These are phyloP conservation scores for Penicillium coffeae DNA, from an alignment of 495 filamentous ascomycete genomes.

Conservation along the genomic window DNA sequence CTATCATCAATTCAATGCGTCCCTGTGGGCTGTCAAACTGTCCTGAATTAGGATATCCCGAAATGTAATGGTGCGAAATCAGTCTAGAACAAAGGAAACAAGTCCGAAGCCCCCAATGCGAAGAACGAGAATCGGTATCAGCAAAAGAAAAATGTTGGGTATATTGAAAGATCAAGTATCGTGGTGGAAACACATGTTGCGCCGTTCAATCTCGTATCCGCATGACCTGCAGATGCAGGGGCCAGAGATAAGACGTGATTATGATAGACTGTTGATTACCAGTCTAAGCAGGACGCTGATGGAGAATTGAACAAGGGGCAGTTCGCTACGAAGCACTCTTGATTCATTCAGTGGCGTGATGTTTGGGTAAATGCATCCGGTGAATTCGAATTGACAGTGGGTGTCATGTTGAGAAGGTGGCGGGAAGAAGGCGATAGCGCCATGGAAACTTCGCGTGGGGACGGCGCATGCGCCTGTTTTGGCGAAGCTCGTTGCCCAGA, in stretches of 20 bases:
- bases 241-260: no score
- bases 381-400: constrained; percentile 15
- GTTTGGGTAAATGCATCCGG: constrained; percentile 17
- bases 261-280: no score
- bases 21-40: not conserved
- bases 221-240: not conserved
- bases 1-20: not conserved
- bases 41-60: not conserved
- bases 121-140: not conserved
- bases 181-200: not conserved
- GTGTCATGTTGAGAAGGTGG: constrained; percentile 31
- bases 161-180: not conserved
- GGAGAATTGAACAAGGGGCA: no score
- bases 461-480: constrained; percentile 13
- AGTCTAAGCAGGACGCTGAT: no score
- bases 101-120: not conserved
- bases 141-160: not conserved
- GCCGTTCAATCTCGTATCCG: no score
- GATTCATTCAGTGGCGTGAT: constrained; percentile 8
- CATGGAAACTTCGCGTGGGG: constrained; percentile 20
- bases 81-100: not conserved
- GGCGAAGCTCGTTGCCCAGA: constrained; percentile 12
- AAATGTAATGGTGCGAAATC: not conserved
- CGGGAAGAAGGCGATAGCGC: constrained; percentile 28
- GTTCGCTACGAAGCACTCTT: no score